Evolutionary conservation across 78 protist genomes (phyloP), one percentile per base, ranked within the genome.

Genomic region (Parvularia atlantis): DNA sequence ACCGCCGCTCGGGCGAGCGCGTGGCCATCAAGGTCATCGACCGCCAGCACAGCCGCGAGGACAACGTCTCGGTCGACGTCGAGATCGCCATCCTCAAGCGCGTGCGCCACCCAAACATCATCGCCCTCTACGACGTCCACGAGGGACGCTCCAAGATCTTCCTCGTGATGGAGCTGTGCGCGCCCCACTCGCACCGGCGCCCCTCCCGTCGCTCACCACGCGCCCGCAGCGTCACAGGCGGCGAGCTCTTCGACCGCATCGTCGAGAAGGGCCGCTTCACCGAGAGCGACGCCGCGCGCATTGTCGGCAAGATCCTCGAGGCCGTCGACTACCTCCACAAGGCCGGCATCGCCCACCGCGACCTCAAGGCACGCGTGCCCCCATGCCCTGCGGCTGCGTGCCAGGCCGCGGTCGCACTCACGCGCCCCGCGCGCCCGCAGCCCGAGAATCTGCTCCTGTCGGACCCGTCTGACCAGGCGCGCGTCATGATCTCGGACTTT

Each of bases 271-370:
- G 53, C 19, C 19, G 10, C 33, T 66, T 22, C 39, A 66, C 56
- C n/a, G 80, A 80, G 60, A 19, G 9, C 28, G 84, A 75, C 53
- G 74, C 75, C 24, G 40, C 77, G 24, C 9, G 0, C 14, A 5
- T 80, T 54, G 1, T 69, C 39, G 16, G 2, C 28, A 22, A 65
- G 28, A 11, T 80, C 50, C 26, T 40, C 14, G 30, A n/a, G 10
- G 78, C 64, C 31, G 43, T 77, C 13, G 41, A 19, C 10, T 76
- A 76, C 53, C 64, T 75, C 39, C 84, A 80, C 63, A 13, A 54
- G 41, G 30, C 2, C 3, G 69, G 74, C 61, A 46, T 79, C 24
- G 73, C 44, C 31, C 84, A 79, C 46, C 56, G 84, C 20, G 84
- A 79, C 11, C 54, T 79, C 54, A 79, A 79, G 66, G n/a, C n/a